Evolutionary conservation across 2,329 filamentous ascomycete genomes (phyloP).

Genomic region (Diplodia intermedia): DNA sequence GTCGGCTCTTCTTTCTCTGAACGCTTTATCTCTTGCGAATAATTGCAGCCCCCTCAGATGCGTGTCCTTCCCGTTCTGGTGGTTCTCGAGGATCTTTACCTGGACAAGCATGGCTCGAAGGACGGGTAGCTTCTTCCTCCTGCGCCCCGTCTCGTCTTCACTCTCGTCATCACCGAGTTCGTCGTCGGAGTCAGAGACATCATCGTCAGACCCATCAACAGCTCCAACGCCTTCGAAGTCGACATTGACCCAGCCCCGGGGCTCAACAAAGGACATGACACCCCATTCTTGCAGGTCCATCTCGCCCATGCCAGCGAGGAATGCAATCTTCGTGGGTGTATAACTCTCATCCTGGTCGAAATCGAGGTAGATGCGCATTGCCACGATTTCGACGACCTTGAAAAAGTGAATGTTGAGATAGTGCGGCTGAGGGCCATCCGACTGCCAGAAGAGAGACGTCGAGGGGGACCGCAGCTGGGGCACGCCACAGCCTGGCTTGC

Average conservation of each 20-base stretch:
- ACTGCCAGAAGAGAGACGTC: slow-evolving; percentile 80
- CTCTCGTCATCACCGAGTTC: slow-evolving; percentile 38
- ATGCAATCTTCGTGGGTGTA: slow-evolving; percentile 89
- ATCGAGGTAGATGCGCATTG: slow-evolving; percentile 85
- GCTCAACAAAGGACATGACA: slow-evolving; percentile 77
- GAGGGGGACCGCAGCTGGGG: slow-evolving; percentile 77
- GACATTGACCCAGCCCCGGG: slow-evolving; percentile 90
- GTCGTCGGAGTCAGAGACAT: slow-evolving; percentile 32
- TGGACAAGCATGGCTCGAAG: slow-evolving; percentile 90
- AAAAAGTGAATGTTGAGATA: slow-evolving; percentile 85
- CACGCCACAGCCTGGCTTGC: slow-evolving; percentile 81
- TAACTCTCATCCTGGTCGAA: slow-evolving; percentile 95
- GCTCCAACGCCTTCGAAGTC: slow-evolving; percentile 69
- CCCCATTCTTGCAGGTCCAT: slow-evolving; percentile 92
- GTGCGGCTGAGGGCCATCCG: slow-evolving; percentile 84
- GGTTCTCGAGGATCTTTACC: slow-evolving; percentile 90
- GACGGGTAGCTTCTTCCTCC: slow-evolving; percentile 71
- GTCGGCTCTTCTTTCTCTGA: slow-evolving; percentile 36
- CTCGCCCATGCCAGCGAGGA: slow-evolving; percentile 86
- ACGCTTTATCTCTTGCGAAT: slow-evolving; percentile 61
- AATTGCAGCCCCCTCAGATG: slow-evolving; percentile 93
- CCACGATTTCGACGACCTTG: slow-evolving; percentile 78
- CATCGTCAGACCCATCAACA: slow-evolving; percentile 38
- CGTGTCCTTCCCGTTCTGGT: slow-evolving; percentile 99
- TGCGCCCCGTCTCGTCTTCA: slow-evolving; percentile 43